phyloP scores from a whole-genome alignment of 805 yeast species.

The Candida bentonensis region DNA sequence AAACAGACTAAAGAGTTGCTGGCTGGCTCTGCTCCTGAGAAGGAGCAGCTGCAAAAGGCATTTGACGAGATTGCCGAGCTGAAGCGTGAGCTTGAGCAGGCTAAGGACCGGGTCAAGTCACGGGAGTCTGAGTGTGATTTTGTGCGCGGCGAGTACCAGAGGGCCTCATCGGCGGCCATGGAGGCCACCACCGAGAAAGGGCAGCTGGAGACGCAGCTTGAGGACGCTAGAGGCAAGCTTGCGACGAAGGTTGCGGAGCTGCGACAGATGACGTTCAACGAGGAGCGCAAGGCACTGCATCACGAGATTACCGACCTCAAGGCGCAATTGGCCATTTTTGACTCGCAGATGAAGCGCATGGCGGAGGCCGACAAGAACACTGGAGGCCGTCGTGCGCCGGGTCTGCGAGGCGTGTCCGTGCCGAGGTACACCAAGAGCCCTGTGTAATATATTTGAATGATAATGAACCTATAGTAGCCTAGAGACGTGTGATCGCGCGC shows the following conservation, averaged over 20 bases:
- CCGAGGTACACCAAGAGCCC: not conserved
- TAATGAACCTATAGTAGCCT: too few relatives aligned
- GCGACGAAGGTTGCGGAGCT: conserved; percentile 16
- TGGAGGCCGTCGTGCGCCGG: not conserved
- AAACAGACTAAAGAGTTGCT: conserved; percentile 15
- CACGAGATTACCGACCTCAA: conserved; percentile 15
- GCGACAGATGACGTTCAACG: conserved; percentile 15
- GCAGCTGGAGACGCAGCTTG: conserved; percentile 14
- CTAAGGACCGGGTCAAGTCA: conserved; percentile 32
- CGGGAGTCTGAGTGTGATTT: conserved; percentile 48
- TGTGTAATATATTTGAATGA: too few relatives aligned
- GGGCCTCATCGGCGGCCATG: conserved; percentile 17
- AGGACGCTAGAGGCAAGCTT: conserved; percentile 10
- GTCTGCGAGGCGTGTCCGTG: not conserved
- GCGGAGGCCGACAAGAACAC: not conserved
- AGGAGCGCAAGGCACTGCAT: conserved; percentile 18
- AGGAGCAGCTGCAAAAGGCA: conserved; percentile 20
- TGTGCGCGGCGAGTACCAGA: conserved; percentile 22
- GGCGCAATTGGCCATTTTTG: conserved; percentile 15
- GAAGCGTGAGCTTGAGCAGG: conserved; percentile 30
- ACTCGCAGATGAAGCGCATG: conserved; percentile 17
- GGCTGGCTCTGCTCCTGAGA: conserved; percentile 13
- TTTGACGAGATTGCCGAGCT: conserved; percentile 31
- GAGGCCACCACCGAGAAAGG: conserved; percentile 19
- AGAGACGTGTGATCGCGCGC: too few relatives aligned